Conservation (phyloP, 2,329 filamentous ascomycete genomes). For the Pyricularia grisea region DNA sequence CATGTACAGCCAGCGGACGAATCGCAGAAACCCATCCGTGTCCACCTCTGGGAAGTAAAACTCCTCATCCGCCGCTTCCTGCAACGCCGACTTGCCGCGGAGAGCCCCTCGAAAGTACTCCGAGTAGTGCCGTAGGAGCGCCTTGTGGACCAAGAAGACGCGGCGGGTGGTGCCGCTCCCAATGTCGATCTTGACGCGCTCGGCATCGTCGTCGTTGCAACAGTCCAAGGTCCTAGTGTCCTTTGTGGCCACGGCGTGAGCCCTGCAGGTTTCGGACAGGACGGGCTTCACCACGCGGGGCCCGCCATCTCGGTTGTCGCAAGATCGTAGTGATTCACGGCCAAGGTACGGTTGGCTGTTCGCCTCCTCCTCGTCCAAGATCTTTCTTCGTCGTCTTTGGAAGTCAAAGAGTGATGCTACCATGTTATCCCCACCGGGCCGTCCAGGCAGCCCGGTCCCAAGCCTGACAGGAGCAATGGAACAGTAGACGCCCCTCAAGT, state of each 20-base stretch:
- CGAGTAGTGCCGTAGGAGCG: conserved; percentile 9
- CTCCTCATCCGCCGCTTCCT: conserved; percentile 27
- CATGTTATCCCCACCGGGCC: not conserved
- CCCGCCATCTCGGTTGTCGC: not conserved
- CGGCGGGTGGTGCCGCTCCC: not conserved
- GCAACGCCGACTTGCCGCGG: conserved; percentile 31
- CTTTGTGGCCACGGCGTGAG: conserved; percentile 4
- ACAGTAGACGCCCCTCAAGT: not conserved
- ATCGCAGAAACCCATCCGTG: conserved; percentile 8
- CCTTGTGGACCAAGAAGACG: conserved; percentile 7
- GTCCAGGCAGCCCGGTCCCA: not conserved
- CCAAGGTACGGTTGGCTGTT: not conserved
- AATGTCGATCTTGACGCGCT: conserved; percentile 4
- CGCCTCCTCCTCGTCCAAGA: not conserved
- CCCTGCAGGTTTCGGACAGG: not conserved
- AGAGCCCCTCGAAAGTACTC: conserved; percentile 12
- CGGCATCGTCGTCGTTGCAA: not conserved
- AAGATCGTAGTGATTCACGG: not conserved
- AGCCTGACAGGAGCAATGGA: not conserved
- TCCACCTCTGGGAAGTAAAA: conserved; percentile 8
- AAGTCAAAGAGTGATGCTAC: conserved; percentile 1
- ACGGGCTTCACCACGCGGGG: not conserved
- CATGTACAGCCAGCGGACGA: conserved; percentile 9
- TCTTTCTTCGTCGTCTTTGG: conserved; percentile 2
- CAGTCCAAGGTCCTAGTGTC: not conserved